These are phyloP conservation scores for Globisporangium barbulae DNA, from an alignment of 352 stramenopile genomes.

Conservation along the genomic window DNA sequence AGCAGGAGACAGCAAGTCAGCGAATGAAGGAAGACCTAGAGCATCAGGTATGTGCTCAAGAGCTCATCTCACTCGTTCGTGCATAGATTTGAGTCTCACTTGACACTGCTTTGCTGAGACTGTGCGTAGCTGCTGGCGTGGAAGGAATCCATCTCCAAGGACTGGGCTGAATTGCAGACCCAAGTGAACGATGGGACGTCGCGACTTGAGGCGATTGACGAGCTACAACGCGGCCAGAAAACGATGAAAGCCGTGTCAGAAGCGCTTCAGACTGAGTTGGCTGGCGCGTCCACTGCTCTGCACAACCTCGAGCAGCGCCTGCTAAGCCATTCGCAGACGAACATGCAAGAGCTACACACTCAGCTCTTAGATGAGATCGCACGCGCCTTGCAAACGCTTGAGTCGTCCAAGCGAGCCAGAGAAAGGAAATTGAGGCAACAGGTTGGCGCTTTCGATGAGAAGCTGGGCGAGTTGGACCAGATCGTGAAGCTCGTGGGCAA, in stretches of 20 bases:
- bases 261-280: constrained; percentile 16
- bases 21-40: constrained; percentile 12
- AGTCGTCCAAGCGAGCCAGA: constrained; percentile 4
- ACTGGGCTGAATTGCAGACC: constrained; percentile 8
- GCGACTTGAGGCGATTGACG: background rate
- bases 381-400: background rate
- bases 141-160: constrained; percentile 11
- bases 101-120: background rate
- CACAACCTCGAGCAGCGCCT: constrained; percentile 15
- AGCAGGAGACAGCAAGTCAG: background rate
- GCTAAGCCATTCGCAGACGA: background rate
- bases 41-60: constrained; percentile 4
- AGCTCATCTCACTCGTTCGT: background rate
- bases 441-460: constrained; percentile 27
- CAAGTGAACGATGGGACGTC: background rate
- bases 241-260: background rate
- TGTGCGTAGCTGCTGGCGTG: constrained; percentile 11
- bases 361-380: background rate
- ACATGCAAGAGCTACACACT: constrained; percentile 9
- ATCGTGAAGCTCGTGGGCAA: constrained; percentile 58
- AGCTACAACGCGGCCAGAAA: background rate
- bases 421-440: constrained; percentile 24
- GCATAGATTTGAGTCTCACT: background rate
- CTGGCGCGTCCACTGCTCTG: background rate
- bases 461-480: constrained; percentile 55